Conservation (phyloP, 2,329 filamentous ascomycete species). For the Cladosporium halotolerans region DNA sequence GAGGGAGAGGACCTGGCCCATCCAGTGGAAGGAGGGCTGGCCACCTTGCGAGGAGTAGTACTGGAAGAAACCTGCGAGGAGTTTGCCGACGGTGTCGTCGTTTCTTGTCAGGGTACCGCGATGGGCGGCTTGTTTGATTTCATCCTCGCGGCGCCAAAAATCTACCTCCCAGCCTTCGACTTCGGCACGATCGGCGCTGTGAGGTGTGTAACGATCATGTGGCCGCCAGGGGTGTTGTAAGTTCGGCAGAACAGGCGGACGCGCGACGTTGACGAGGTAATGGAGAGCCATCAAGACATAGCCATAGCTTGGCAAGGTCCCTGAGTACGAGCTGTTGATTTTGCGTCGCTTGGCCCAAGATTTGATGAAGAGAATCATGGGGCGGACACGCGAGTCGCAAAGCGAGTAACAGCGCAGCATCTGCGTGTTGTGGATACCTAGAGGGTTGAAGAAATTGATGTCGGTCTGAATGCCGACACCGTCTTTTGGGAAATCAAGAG, state of each 20-base stretch:
- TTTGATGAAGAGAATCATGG: slow-evolving; percentile 80
- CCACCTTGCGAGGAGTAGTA: slow-evolving; percentile 62
- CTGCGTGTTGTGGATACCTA: slow-evolving; percentile 76
- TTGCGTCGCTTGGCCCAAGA: slow-evolving; percentile 80
- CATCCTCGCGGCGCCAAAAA: slow-evolving; percentile 71
- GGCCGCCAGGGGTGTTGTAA: slow-evolving; percentile 56
- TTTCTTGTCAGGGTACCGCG: slow-evolving; percentile 61
- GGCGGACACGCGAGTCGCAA: slow-evolving; percentile 69
- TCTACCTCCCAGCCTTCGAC: slow-evolving; percentile 58
- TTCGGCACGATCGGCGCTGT: slow-evolving; percentile 19
- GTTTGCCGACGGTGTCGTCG: slow-evolving; percentile 58
- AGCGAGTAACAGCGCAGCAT: slow-evolving; percentile 77
- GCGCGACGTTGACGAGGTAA: slow-evolving; percentile 75
- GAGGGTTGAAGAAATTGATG: slow-evolving; percentile 82
- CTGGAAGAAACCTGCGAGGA: slow-evolving; percentile 80
- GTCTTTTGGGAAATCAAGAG: slow-evolving; percentile 69
- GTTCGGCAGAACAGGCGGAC: slow-evolving; percentile 79
- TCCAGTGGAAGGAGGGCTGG: slow-evolving; percentile 69
- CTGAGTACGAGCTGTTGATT: slow-evolving; percentile 81
- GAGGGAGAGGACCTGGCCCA: slow-evolving; percentile 69
- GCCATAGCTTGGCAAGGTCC: slow-evolving; percentile 82
- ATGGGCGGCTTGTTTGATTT: slow-evolving; percentile 57
- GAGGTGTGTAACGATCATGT: slow-evolving; percentile 28
- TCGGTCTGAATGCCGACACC: slow-evolving; percentile 82
- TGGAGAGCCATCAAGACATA: slow-evolving; percentile 91